Conservation (phyloP, 2,329 filamentous ascomycete genomes). For the Helotiales sp. region DNA sequence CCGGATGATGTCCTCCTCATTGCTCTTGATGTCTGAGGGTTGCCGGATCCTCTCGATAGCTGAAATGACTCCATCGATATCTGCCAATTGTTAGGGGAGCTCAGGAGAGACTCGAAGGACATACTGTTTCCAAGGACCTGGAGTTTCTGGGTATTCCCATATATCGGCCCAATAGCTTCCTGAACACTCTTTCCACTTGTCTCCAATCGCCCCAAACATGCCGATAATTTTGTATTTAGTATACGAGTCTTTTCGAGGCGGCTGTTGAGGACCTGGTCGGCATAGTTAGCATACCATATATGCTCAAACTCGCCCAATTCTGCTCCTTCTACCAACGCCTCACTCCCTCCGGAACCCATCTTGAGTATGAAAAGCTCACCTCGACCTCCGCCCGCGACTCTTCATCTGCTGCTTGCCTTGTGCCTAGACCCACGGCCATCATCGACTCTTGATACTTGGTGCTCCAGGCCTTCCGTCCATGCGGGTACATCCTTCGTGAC, state of each 20-base stretch:
- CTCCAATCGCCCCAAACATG: conserved; percentile 80
- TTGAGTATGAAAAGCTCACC: conserved; percentile 11
- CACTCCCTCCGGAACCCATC: not conserved
- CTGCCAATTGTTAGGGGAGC: conserved; percentile 41
- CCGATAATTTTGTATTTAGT: conserved; percentile 93
- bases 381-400: conserved; percentile 70
- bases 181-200: conserved; percentile 87
- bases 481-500: not conserved
- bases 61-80: conserved; percentile 82
- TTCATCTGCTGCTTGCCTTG: conserved; percentile 50
- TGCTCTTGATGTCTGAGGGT: conserved; percentile 88
- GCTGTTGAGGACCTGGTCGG: conserved; percentile 57
- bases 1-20: conserved; percentile 89
- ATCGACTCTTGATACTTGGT: conserved; percentile 24
- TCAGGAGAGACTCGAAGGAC: conserved; percentile 27
- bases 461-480: conserved; percentile 24
- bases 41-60: conserved; percentile 88
- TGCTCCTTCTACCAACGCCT: not conserved
- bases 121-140: conserved; percentile 82
- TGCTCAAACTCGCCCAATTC: not conserved
- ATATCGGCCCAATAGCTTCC: conserved; percentile 89
- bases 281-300: conserved; percentile 5
- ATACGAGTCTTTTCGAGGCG: conserved; percentile 88
- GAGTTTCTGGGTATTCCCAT: conserved; percentile 85
- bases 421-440: conserved; percentile 33